phyloP scores from a whole-genome alignment of 2,329 filamentous ascomycete genomes.

The Daldinia sp. region DNA sequence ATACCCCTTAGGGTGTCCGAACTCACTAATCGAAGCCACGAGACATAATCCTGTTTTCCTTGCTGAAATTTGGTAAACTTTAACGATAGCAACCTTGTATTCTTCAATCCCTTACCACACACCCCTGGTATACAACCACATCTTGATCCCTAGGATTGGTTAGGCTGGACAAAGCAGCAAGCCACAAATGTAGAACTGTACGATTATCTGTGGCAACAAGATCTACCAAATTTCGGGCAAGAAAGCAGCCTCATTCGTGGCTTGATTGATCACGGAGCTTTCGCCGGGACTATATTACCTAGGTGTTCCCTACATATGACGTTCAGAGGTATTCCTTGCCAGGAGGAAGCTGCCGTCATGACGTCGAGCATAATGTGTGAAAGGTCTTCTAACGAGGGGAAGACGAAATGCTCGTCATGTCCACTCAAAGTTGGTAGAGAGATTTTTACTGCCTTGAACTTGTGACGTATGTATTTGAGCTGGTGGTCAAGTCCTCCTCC shows the following conservation, averaged over 20 bases:
- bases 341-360: slow-evolving; percentile 35
- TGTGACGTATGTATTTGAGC: slow-evolving; percentile 42
- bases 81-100: slow-evolving; percentile 17
- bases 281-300: slow-evolving; percentile 34
- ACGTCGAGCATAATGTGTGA: slow-evolving; percentile 41
- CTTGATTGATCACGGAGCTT: slow-evolving; percentile 30
- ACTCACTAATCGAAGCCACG: background rate
- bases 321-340: slow-evolving; percentile 30
- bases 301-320: slow-evolving; percentile 40
- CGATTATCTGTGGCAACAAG: slow-evolving; percentile 27
- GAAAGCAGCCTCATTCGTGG: slow-evolving; percentile 40
- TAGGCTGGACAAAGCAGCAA: slow-evolving; percentile 14
- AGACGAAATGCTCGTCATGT: background rate
- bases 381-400: slow-evolving; percentile 24
- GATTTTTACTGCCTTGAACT: background rate
- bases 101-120: background rate
- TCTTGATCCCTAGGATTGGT: no score
- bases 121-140: slow-evolving; percentile 1
- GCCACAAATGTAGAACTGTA: slow-evolving; percentile 26
- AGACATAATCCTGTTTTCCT: slow-evolving; percentile 36
- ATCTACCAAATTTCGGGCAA: slow-evolving; percentile 26
- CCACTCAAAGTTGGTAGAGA: background rate
- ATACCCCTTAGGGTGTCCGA: slow-evolving; percentile 16
- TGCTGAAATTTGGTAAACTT: background rate
- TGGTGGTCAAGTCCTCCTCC: background rate